A percentile compares a stretch with the other conserved stretches of the same genome.
Evolutionary conservation across 768 basidiomycete species (phyloP).

Genomic region (Termitomyces sp.): DNA sequence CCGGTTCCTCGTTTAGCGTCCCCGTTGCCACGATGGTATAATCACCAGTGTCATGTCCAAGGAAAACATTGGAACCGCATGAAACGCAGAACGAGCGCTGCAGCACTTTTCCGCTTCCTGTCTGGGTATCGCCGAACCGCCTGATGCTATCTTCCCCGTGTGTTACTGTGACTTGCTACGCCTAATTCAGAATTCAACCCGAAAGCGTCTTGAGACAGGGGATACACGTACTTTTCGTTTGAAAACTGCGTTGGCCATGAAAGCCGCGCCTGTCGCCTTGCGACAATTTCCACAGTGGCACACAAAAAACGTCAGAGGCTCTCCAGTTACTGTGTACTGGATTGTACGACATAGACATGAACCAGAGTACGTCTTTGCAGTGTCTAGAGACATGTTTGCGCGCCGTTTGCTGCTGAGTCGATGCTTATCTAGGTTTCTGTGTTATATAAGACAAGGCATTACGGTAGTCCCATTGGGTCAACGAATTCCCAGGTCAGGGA

Average conservation of each 20-base stretch:
- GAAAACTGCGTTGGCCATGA: slow-evolving; percentile 35
- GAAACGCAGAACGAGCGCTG: slow-evolving; percentile 28
- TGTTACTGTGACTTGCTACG: slow-evolving; percentile 21
- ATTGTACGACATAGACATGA: slow-evolving; percentile 35
- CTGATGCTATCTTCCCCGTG: slow-evolving; percentile 25
- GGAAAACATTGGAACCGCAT: slow-evolving; percentile 33
- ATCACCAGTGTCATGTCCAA: slow-evolving; percentile 3
- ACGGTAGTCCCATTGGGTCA: not conserved
- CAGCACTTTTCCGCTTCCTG: slow-evolving; percentile 24
- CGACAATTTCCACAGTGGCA: slow-evolving; percentile 41
- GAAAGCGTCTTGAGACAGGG: not conserved
- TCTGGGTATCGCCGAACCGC: slow-evolving; percentile 23
- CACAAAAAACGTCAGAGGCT: slow-evolving; percentile 31
- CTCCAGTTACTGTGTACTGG: slow-evolving; percentile 28
- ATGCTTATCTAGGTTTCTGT: not conserved
- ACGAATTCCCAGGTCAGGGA: not conserved
- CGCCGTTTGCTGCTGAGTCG: not conserved
- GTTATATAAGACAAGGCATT: not conserved
- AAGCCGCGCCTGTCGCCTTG: slow-evolving; percentile 36
- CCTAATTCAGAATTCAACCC: not conserved
- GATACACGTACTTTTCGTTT: slow-evolving; percentile 22
- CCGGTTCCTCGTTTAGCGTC: slow-evolving; percentile 9
- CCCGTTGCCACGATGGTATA: slow-evolving; percentile 9
- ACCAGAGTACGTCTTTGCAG: slow-evolving; percentile 16
- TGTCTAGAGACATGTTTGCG: not conserved